phyloP scores from a whole-genome alignment of 2,329 filamentous ascomycete genomes.

The Botrytis elliptica region DNA sequence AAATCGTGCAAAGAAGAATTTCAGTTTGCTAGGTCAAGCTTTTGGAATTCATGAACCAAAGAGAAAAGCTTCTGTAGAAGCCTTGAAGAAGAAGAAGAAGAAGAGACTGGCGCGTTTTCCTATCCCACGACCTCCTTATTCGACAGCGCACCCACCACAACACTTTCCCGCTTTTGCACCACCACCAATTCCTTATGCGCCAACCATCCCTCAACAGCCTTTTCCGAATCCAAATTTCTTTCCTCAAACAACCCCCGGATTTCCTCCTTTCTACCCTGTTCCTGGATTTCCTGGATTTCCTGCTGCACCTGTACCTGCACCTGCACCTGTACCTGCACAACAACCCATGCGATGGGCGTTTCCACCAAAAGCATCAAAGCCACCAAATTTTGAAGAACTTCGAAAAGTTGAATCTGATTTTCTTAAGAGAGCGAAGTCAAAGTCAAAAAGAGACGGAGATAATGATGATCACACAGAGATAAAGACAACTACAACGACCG shows the following conservation, averaged over 20 bases:
- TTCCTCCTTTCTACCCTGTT: no score
- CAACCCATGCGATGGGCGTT: neutral
- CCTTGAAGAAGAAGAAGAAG: neutral
- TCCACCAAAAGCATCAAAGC: conserved; percentile 16
- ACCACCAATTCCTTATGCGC: conserved; percentile 8
- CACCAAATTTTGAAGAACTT: conserved; percentile 25
- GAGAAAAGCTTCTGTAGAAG: neutral
- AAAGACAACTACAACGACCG: conserved; percentile 25
- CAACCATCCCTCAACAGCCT: neutral
- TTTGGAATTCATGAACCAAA: conserved; percentile 8
- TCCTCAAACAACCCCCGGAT: neutral
- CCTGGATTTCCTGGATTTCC: no score
- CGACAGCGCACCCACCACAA: conserved; percentile 25
- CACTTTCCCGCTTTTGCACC: conserved; percentile 4
- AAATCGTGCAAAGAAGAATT: neutral
- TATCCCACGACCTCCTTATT: conserved; percentile 20
- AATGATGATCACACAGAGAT: neutral
- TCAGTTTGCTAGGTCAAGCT: conserved; percentile 15
- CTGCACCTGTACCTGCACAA: neutral
- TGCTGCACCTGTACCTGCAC: neutral
- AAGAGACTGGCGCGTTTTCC: conserved; percentile 16
- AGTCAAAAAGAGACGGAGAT: neutral
- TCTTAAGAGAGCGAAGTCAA: neutral
- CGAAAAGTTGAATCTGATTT: conserved; percentile 29
- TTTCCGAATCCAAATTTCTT: conserved; percentile 9